Conservation (phyloP, 2,329 filamentous ascomycete genomes). For the Leptographium lundbergii region DNA sequence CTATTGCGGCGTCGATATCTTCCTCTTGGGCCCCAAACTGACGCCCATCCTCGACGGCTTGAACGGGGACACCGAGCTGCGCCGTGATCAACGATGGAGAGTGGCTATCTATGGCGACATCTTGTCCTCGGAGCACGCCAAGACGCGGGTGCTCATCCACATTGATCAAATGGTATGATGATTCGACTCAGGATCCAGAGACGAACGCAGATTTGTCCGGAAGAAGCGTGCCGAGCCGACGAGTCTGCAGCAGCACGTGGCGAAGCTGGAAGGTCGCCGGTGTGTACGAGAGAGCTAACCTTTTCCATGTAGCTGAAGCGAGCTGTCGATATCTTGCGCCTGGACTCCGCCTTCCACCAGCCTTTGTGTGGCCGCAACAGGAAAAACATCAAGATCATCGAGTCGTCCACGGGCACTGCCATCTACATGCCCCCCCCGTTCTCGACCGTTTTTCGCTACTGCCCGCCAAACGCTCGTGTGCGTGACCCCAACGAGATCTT, state of each 20-base stretch:
- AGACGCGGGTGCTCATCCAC: constrained; percentile 90
- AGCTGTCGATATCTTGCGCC: constrained; percentile 63
- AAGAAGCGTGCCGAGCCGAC: not conserved
- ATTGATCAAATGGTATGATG: constrained; percentile 77
- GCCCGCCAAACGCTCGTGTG: constrained; percentile 65
- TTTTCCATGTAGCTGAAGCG: constrained; percentile 45
- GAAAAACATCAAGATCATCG: constrained; percentile 96
- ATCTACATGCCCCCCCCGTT: constrained; percentile 98
- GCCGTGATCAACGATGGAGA: constrained; percentile 80
- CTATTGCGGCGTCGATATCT: constrained; percentile 92
- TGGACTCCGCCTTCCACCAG: constrained; percentile 81
- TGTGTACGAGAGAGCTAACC: not conserved
- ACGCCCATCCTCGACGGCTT: constrained; percentile 63
- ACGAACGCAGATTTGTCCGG: too few species aligned
- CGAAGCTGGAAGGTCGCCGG: not conserved
- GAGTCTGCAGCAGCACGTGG: not conserved
- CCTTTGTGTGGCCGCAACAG: constrained; percentile 85
- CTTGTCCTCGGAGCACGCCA: constrained; percentile 91
- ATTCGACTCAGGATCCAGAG: not conserved
- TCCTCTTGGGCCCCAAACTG: constrained; percentile 82
- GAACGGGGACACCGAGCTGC: constrained; percentile 68
- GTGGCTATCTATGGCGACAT: constrained; percentile 92
- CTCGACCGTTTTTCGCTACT: constrained; percentile 82
- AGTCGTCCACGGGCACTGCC: constrained; percentile 87
- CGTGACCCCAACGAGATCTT: constrained; percentile 84